Evolutionary conservation across 1,284 basidiomycete species (phyloP), one percentile per base, ranked within the genome.

Genomic region (Tilletia caries): DNA sequence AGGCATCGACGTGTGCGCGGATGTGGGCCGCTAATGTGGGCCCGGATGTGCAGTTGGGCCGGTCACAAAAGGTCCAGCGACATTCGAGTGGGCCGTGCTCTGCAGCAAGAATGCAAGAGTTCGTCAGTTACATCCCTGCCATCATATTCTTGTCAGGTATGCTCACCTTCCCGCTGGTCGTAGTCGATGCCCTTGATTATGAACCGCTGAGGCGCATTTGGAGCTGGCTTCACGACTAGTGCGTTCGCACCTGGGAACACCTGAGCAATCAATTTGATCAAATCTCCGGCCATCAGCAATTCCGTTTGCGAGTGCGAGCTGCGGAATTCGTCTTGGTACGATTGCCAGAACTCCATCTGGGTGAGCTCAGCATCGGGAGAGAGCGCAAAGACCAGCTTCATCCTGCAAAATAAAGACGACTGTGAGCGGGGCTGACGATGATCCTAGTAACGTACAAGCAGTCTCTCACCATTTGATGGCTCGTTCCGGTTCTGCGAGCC

Each of bases 331-430:
- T 91, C 90, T 77, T 91, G 90, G 84, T 95, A 95, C 15, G 92
- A 86, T 69, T 88, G 91, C 92, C 92, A 95, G 74, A 95, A 91
- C 73, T 92, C 91, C 67, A 93, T 91, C 83, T 95, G 92, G 0
- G 92, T 92, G 62, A 94, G 85, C 77, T 93, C 91, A 8, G 89
- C 88, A 1, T 89, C 88, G 1, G 88, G 82, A 70, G 89, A 88
- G 25, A 88, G 85, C 12, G 89, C 86, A 77, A 92, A 94, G 86
- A 92, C 89, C 12, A 86, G 82, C 77, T 88, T 89, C 90, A 95
- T 92, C 92, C 92, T 93, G 74, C 23, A 27, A 50, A 27, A 58
- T 65, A 72, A 29, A 62, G 8, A 67, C 65, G 10, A 12, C 20
- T 10, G 50, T 52, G 12, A 52, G 27, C n/a, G 8, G 12, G 8